These are phyloP conservation scores for Chrysosporium keratinophilum DNA, from an alignment of 2,329 filamentous ascomycete species.

Conservation along the genomic window DNA sequence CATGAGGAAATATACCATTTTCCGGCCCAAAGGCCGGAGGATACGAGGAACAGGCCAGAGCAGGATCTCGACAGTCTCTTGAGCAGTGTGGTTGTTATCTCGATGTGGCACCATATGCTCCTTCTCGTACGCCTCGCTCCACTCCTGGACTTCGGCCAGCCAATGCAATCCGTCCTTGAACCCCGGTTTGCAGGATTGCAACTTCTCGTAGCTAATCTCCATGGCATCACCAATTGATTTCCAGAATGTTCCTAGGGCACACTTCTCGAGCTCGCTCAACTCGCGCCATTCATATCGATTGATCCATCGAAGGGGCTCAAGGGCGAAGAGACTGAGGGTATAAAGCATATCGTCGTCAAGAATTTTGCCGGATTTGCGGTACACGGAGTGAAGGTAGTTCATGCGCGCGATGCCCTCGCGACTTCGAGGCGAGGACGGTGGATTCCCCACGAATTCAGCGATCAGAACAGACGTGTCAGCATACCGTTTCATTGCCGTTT, in stretches of 20 bases:
- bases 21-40: slow-evolving; percentile 39
- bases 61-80: slow-evolving; percentile 52
- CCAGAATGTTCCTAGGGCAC: slow-evolving; percentile 60
- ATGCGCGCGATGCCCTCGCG: slow-evolving; percentile 50
- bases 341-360: slow-evolving; percentile 54
- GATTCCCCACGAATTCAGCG: slow-evolving; percentile 36
- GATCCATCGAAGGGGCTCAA: slow-evolving; percentile 56
- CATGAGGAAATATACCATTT: slow-evolving; percentile 51
- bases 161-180: slow-evolving; percentile 45
- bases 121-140: slow-evolving; percentile 50
- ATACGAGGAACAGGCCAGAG: slow-evolving; percentile 45
- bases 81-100: slow-evolving; percentile 44
- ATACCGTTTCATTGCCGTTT: slow-evolving; percentile 39
- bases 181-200: slow-evolving; percentile 35
- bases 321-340: slow-evolving; percentile 54
- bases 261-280: slow-evolving; percentile 56
- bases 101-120: slow-evolving; percentile 46
- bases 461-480: slow-evolving; percentile 40
- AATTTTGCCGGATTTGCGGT: slow-evolving; percentile 50
- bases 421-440: slow-evolving; percentile 36
- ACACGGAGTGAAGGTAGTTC: slow-evolving; percentile 52
- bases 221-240: slow-evolving; percentile 61
- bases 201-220: slow-evolving; percentile 45
- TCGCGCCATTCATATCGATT: slow-evolving; percentile 58
- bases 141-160: slow-evolving; percentile 42